Conservation (phyloP, 768 basidiomycete species). For the Agrocybe praecox region DNA sequence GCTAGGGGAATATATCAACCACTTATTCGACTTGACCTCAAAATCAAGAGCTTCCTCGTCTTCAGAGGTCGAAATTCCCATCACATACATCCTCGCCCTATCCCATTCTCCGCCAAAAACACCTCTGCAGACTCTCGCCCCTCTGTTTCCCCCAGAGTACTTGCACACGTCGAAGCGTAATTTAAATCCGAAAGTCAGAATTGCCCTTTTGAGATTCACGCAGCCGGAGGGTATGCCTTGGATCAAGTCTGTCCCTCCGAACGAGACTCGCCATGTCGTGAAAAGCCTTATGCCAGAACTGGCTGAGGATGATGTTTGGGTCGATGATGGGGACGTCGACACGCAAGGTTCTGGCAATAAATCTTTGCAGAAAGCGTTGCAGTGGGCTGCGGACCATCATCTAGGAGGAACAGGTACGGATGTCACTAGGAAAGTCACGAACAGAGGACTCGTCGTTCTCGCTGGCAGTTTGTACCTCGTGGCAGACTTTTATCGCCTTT, state of each 20-base stretch:
- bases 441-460: constrained; percentile 59
- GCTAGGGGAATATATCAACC: constrained; percentile 65
- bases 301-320: constrained; percentile 46
- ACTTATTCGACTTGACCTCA: constrained; percentile 26
- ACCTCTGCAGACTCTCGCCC: constrained; percentile 67
- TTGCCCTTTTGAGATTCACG: constrained; percentile 66
- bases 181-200: constrained; percentile 33
- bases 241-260: constrained; percentile 67
- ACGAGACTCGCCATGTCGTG: constrained; percentile 51
- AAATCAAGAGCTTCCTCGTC: not conserved
- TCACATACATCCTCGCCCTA: constrained; percentile 79
- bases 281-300: constrained; percentile 36
- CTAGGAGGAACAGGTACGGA: constrained; percentile 30
- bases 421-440: not conserved
- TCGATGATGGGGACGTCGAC: constrained; percentile 23
- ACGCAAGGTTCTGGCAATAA: constrained; percentile 7
- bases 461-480: constrained; percentile 95
- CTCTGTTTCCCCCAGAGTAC: constrained; percentile 54
- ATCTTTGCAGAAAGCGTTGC: constrained; percentile 34
- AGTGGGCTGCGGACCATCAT: constrained; percentile 45
- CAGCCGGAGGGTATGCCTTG: constrained; percentile 94
- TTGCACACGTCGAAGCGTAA: constrained; percentile 12
- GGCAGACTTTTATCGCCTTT: constrained; percentile 84
- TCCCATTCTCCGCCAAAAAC: constrained; percentile 90
- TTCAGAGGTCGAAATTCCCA: constrained; percentile 26